Percentiles rank a stretch among this genome's conserved stretches.
These are phyloP conservation scores for Sporothrix protearum DNA, from an alignment of 2,329 filamentous ascomycete species.

Conservation along the genomic window DNA sequence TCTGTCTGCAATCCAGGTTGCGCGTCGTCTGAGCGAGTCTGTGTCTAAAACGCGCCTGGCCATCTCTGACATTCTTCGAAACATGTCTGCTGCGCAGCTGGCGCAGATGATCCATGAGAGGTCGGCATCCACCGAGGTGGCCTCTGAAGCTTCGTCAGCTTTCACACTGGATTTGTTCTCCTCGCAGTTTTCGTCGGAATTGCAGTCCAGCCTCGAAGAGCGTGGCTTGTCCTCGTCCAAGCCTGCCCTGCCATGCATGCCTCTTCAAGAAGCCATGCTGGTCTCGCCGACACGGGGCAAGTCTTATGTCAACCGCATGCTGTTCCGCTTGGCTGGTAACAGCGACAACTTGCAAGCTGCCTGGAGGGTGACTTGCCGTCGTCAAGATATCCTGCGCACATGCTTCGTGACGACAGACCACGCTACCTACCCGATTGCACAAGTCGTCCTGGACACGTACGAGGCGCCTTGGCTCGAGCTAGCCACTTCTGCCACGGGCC, in stretches of 20 bases:
- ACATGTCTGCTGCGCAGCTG: constrained; percentile 63
- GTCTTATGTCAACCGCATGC: constrained; percentile 70
- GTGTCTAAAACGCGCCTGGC: constrained; percentile 49
- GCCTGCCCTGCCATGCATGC: constrained; percentile 71
- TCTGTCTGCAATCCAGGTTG: constrained; percentile 70
- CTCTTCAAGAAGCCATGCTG: constrained; percentile 85
- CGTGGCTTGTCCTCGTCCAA: constrained; percentile 41
- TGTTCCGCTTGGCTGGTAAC: constrained; percentile 57
- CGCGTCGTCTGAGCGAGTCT: constrained; percentile 51
- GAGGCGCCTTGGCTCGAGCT: constrained; percentile 40
- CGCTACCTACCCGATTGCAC: constrained; percentile 60
- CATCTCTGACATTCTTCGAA: constrained; percentile 66
- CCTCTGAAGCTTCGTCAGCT: neutral
- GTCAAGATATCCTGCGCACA: constrained; percentile 76
- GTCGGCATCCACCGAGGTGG: neutral
- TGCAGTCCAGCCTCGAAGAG: constrained; percentile 20
- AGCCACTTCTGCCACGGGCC: neutral
- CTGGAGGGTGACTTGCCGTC: constrained; percentile 60
- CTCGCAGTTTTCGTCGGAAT: constrained; percentile 26
- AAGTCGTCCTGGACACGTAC: constrained; percentile 60
- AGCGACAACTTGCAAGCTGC: constrained; percentile 49
- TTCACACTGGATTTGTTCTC: constrained; percentile 33
- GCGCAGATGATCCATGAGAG: constrained; percentile 36
- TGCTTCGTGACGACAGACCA: constrained; percentile 66
- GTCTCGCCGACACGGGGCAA: constrained; percentile 47